A percentile compares a stretch with the other conserved stretches of the same genome.
Conservation (phyloP, 108 stramenopile species). For the Skeletonema costatum region DNA sequence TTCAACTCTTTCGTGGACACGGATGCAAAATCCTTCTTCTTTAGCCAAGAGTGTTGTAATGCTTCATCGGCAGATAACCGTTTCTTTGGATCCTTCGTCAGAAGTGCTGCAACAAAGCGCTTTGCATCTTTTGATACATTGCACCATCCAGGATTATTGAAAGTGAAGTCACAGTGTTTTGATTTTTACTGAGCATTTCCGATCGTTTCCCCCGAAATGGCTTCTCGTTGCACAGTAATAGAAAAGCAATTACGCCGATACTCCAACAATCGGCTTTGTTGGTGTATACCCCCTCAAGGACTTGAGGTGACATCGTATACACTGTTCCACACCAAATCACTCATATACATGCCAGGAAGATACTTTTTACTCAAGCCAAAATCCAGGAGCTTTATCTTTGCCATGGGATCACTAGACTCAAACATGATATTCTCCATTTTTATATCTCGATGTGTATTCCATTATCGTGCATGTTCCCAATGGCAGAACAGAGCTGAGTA, state of each 20-base stretch:
- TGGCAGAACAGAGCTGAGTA: constrained; percentile 66
- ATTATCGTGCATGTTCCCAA: constrained; percentile 76
- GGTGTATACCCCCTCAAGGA: constrained; percentile 74
- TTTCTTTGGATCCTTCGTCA: constrained; percentile 61
- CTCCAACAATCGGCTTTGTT: constrained; percentile 62
- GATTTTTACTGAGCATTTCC: constrained; percentile 42
- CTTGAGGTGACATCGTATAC: constrained; percentile 85
- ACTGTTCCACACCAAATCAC: constrained; percentile 81
- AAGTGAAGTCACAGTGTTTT: constrained; percentile 62
- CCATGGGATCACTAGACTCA: constrained; percentile 40
- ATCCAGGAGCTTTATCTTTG: constrained; percentile 88
- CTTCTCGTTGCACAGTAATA: constrained; percentile 59
- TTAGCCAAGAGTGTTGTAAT: constrained; percentile 61
- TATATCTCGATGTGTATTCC: constrained; percentile 88
- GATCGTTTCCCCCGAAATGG: constrained; percentile 57
- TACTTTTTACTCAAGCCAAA: constrained; percentile 89
- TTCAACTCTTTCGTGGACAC: constrained; percentile 15
- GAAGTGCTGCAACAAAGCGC: constrained; percentile 60
- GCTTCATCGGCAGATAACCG: constrained; percentile 64
- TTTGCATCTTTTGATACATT: constrained; percentile 63
- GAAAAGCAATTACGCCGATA: constrained; percentile 56
- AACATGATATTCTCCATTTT: constrained; percentile 86
- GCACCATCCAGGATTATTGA: constrained; percentile 58
- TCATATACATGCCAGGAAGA: constrained; percentile 42
- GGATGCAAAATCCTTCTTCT: constrained; percentile 40